Base-by-base conservation (phyloP, 306 rosid species). In the Castanea sativa region DNA sequence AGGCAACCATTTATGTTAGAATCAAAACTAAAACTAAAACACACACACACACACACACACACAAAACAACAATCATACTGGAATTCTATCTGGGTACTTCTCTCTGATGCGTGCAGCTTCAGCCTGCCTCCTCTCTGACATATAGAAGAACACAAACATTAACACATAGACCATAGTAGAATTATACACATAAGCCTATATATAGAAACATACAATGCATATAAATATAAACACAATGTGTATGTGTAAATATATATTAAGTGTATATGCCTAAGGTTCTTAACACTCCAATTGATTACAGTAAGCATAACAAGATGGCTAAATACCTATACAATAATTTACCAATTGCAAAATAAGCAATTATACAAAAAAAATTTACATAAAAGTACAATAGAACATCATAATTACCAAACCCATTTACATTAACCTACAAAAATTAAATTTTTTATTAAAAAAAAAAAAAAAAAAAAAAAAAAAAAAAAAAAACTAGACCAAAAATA, bases 31-130 rank as follows among this genome's bases (percentile, higher is more conserved):
- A 30, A 12, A n/a, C 19, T 30, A 45, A 57, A 73, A 21, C 5
- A 58, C 60, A 74, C 3, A 75, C 5, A 53, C 33, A 43, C 55
- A 81, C 15, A 74, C 41, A 58, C 23, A 53, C 32, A 58, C 23
- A 43, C 0, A 33, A 8, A 67, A 65, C 7, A 63, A 76, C 43
- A 56, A 83, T 73, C 93, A 76, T 87, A 89, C 93, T 41, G 91
- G 93, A 71, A 89, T 87, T 86, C 96, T 87, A 61, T 91, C 93
- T 2, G 93, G 93, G 82, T 87, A 89, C 58, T 89, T 83, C 76
- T 86, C 93, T 61, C 96, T 84, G 67, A 91, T 87, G 77, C 91
- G 87, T 27, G 84, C 75, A 79, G 96, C 86, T 82, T 89, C 96
- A 15, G 89, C 92, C 79, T 83, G 84, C 78, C 96, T 91, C 82